These are phyloP conservation scores for Cyclaneusma minus DNA, from an alignment of 2,329 filamentous ascomycete species.

Conservation along the genomic window DNA sequence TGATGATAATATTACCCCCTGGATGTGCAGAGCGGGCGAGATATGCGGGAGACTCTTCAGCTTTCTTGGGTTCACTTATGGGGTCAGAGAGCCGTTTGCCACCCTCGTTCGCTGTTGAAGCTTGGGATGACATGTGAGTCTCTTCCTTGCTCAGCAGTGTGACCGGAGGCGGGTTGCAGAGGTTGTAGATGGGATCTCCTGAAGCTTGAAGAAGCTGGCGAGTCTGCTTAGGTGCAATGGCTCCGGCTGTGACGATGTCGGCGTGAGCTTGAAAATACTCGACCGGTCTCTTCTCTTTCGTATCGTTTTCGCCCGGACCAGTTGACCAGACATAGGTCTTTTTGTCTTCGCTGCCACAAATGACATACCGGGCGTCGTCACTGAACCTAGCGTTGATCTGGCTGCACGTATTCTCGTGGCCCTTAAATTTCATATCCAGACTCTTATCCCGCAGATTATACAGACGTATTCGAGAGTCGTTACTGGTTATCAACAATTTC, in stretches of 20 bases:
- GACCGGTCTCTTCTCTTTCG: conserved; percentile 64
- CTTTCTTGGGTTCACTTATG: conserved; percentile 21
- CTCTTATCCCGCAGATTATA: conserved; percentile 79
- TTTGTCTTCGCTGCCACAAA: conserved; percentile 82
- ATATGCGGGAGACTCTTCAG: conserved; percentile 62
- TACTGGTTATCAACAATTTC: conserved; percentile 82
- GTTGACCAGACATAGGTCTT: conserved; percentile 82
- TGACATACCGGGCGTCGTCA: conserved; percentile 72
- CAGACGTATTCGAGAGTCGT: conserved; percentile 80
- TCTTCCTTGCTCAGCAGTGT: conserved; percentile 65
- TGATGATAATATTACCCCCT: conserved; percentile 82
- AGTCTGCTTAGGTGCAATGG: conserved; percentile 69
- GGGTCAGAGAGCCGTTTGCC: conserved; percentile 14
- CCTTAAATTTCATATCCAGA: conserved; percentile 79
- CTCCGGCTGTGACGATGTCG: conserved; percentile 74
- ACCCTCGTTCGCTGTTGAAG: conserved; percentile 5
- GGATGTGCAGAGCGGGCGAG: conserved; percentile 59
- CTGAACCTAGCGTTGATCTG: conserved; percentile 85
- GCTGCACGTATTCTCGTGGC: conserved; percentile 76
- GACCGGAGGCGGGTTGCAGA: conserved; percentile 89
- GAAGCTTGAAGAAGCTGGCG: conserved; percentile 65
- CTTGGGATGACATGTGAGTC: conserved; percentile 31
- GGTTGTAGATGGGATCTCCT: conserved; percentile 79
- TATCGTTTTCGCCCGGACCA: conserved; percentile 56
- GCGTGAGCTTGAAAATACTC: conserved; percentile 88